phyloP scores from a whole-genome alignment of 352 stramenopile genomes.

The Phytopythium aichiense region DNA sequence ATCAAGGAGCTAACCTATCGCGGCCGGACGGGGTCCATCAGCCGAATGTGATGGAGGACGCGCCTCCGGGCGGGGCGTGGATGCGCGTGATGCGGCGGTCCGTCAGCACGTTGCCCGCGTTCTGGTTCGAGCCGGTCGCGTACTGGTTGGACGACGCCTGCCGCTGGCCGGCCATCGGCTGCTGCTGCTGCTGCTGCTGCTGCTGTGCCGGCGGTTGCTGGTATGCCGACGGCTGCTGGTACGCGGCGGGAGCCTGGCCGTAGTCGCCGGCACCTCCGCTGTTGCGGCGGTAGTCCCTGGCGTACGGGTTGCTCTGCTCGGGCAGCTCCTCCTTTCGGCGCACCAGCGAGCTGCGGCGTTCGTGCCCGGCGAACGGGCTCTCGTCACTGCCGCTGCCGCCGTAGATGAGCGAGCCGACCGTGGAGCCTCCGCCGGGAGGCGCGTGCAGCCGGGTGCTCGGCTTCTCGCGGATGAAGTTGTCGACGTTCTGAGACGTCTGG shows the following conservation, averaged over 20 bases:
- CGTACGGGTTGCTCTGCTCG: conserved; percentile 49
- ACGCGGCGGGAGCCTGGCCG: conserved; percentile 14
- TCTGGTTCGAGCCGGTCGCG: conserved; percentile 80
- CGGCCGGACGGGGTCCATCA: conserved; percentile 13
- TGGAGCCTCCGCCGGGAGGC: conserved; percentile 65
- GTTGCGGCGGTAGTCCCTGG: conserved; percentile 28
- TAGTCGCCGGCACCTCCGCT: conserved; percentile 19
- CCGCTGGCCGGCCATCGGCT: conserved; percentile 8
- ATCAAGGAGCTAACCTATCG: conserved; percentile 11
- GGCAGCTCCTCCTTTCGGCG: conserved; percentile 48
- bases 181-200: conserved; percentile 28
- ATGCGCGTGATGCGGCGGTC: conserved; percentile 87
- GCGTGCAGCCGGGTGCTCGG: conserved; percentile 71
- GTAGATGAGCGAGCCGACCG: conserved; percentile 71
- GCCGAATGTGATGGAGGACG: conserved; percentile 76
- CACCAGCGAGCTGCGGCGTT: conserved; percentile 31
- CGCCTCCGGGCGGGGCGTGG: conserved; percentile 82
- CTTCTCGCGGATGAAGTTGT: conserved; percentile 79
- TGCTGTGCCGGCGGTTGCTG: conserved; percentile 20
- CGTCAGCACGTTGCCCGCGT: conserved; percentile 88
- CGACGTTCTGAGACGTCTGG: conserved; percentile 71
- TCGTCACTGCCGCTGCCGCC: conserved; percentile 42
- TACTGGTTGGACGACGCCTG: conserved; percentile 81
- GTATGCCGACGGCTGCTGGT: conserved; percentile 24
- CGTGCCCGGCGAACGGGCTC: conserved; percentile 47